Evolutionary conservation across 257 asterid species (phyloP).

Genomic region (Solanum acaule): DNA sequence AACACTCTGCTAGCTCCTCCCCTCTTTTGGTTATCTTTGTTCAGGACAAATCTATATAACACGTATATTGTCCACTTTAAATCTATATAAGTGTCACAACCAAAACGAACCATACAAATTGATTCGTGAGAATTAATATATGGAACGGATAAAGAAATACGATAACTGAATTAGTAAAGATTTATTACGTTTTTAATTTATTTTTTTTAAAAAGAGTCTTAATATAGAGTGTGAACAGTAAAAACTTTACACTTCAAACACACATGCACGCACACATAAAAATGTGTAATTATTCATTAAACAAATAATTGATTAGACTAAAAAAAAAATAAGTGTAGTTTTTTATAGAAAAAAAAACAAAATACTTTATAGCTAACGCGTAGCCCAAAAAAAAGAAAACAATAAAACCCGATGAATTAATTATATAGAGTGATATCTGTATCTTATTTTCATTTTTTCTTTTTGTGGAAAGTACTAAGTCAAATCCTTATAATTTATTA

Average conservation of each 20-base stretch:
- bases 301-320: not conserved
- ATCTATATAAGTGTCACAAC: not conserved
- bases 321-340: not conserved
- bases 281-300: not conserved
- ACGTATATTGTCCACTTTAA: not conserved
- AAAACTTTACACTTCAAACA: not conserved
- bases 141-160: no score
- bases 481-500: not conserved
- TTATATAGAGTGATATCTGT: not conserved
- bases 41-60: rapidly evolving
- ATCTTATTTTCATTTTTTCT: not conserved
- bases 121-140: not conserved
- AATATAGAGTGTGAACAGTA: not conserved
- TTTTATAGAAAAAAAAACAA: no score
- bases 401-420: not conserved
- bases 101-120: not conserved
- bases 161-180: not conserved
- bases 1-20: not conserved
- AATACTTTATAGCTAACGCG: constrained; percentile 1
- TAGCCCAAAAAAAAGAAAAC: not conserved
- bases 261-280: not conserved
- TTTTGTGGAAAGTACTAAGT: not conserved
- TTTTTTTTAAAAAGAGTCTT: not conserved
- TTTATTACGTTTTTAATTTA: no score
- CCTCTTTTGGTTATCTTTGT: rapidly evolving